phyloP scores from a whole-genome alignment of 768 basidiomycete genomes.

The Leccinum ochraceum region DNA sequence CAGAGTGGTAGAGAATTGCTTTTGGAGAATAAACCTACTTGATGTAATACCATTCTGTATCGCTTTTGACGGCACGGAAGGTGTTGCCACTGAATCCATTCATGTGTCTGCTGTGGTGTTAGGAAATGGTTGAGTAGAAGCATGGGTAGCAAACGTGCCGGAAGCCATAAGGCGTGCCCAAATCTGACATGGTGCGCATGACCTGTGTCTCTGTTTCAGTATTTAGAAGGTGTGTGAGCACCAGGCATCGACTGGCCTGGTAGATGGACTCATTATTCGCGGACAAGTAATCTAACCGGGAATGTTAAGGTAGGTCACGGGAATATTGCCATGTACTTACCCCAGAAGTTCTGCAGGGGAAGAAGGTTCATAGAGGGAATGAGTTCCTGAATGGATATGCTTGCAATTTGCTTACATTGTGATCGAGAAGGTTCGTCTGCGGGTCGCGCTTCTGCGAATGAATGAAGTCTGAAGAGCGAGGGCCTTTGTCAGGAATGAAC shows the following conservation, averaged over 20 bases:
- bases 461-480: conserved; percentile 31
- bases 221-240: background rate
- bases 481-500: background rate
- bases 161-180: conserved; percentile 54
- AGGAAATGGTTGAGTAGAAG: background rate
- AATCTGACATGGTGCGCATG: conserved; percentile 54
- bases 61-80: conserved; percentile 44
- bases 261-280: conserved; percentile 49
- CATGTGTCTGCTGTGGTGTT: conserved; percentile 36
- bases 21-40: conserved; percentile 39
- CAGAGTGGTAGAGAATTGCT: background rate
- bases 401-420: conserved; percentile 24
- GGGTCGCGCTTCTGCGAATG: conserved; percentile 47
- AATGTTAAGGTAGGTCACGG: background rate
- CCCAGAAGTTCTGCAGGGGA: conserved; percentile 22
- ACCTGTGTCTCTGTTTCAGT: conserved; percentile 24
- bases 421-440: conserved; percentile 49
- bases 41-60: conserved; percentile 55
- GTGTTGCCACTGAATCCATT: conserved; percentile 54
- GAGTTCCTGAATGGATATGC: background rate
- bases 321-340: conserved; percentile 4
- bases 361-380: background rate
- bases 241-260: conserved; percentile 21
- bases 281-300: conserved; percentile 44
- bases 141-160: conserved; percentile 23